Evolutionary conservation across 331 rosid genomes (phyloP).

Genomic region (Saraca asoca): DNA sequence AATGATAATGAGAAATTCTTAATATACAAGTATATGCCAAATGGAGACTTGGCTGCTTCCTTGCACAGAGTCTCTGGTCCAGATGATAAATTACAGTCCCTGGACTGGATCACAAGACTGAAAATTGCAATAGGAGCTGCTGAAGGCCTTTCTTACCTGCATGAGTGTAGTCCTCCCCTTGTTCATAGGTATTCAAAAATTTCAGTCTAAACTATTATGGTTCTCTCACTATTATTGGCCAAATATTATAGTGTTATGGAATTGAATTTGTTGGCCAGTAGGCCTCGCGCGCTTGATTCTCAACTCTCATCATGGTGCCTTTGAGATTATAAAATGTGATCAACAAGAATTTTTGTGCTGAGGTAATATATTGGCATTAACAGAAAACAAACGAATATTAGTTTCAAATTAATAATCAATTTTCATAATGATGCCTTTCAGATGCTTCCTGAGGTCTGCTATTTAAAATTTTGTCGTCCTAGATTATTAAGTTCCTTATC

Average conservation of each 20-base stretch:
- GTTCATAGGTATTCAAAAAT: conserved; percentile 73
- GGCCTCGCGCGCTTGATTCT: conserved; percentile 13
- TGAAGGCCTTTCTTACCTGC: conserved; percentile 76
- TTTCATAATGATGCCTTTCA: conserved; percentile 5
- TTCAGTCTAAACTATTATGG: neutral
- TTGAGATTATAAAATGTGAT: neutral
- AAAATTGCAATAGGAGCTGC: conserved; percentile 96
- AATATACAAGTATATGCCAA: conserved; percentile 81
- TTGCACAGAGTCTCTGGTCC: conserved; percentile 53
- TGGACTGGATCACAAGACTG: conserved; percentile 97
- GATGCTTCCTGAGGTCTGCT: neutral
- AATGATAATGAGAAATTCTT: conserved; percentile 71
- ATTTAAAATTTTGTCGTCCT: neutral
- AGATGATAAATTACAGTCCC: conserved; percentile 55
- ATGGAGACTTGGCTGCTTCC: conserved; percentile 79
- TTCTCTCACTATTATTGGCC: conserved; percentile 18
- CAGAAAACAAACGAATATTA: neutral
- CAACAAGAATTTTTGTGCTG: conserved; percentile 3
- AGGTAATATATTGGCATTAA: neutral
- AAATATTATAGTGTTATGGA: conserved; percentile 13
- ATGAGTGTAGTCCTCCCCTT: conserved; percentile 80
- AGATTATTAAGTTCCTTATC: neutral
- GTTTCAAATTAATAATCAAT: neutral
- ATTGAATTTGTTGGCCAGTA: neutral
- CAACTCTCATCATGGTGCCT: conserved; percentile 4